Conservation (phyloP, 352 stramenopile species). For the Hyphochytrium catenoides region DNA sequence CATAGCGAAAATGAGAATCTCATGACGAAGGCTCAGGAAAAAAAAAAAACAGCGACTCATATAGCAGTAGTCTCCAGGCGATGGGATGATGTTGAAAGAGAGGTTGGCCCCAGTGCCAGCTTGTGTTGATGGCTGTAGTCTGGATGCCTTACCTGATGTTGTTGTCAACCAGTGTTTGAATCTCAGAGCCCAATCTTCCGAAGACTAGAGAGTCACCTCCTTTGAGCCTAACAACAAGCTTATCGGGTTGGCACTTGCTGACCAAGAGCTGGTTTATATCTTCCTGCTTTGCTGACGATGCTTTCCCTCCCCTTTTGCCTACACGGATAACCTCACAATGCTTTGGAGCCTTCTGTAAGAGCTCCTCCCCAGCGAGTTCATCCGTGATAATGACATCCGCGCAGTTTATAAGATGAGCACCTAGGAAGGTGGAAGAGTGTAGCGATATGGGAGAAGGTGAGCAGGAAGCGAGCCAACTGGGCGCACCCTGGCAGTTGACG, state of each 20-base stretch:
- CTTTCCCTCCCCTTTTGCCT: constrained; percentile 32
- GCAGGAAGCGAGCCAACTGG: too few species aligned
- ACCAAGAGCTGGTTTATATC: constrained; percentile 36
- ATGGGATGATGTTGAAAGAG: too few species aligned
- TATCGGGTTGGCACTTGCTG: constrained; percentile 17
- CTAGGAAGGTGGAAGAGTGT: too few species aligned
- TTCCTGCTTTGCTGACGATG: constrained; percentile 28
- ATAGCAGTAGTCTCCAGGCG: too few species aligned
- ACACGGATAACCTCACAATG: constrained; percentile 37
- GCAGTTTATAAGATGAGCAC: constrained; percentile 17
- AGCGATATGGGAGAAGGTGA: too few species aligned
- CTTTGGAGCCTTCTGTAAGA: constrained; percentile 22
- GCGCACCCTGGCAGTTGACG: too few species aligned
- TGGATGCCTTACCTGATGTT: too few species aligned
- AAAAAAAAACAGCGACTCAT: too few species aligned
- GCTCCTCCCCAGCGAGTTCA: constrained; percentile 25
- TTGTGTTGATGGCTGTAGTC: too few species aligned
- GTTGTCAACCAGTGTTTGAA: constrained; percentile 19
- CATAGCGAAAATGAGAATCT: too few species aligned
- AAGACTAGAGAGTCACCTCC: constrained; percentile 44
- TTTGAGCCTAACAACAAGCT: constrained; percentile 35
- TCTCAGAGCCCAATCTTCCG: constrained; percentile 36
- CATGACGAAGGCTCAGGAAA: too few species aligned
- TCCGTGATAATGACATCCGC: constrained; percentile 33
- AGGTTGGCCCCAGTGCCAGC: too few species aligned